These are phyloP conservation scores for Ustilago tritici DNA, from an alignment of 1,284 basidiomycete species.

Conservation along the genomic window DNA sequence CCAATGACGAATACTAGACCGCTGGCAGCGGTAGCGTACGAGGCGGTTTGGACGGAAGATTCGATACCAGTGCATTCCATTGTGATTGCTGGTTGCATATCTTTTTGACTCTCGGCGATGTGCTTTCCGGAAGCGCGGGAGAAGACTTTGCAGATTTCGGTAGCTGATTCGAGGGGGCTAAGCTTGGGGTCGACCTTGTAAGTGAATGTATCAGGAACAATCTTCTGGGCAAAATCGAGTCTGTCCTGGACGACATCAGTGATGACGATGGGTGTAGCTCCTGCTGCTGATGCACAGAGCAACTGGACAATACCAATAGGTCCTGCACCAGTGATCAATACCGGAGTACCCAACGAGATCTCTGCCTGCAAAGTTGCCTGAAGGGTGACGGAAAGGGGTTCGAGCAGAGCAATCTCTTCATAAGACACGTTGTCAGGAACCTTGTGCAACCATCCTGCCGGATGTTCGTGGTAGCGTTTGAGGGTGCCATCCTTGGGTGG, in stretches of 20 bases:
- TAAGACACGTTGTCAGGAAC: constrained; percentile 70
- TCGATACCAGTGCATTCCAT: constrained; percentile 90
- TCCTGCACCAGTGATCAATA: constrained; percentile 65
- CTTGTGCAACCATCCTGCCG: constrained; percentile 74
- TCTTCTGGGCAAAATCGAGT: constrained; percentile 73
- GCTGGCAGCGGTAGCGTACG: constrained; percentile 71
- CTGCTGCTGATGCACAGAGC: constrained; percentile 73
- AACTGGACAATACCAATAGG: constrained; percentile 74
- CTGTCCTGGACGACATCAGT: constrained; percentile 73
- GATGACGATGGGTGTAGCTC: constrained; percentile 73
- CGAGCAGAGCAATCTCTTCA: constrained; percentile 74
- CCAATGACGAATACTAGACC: constrained; percentile 74
- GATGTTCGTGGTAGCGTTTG: constrained; percentile 72
- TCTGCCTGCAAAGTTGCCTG: constrained; percentile 73
- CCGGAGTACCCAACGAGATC: constrained; percentile 70
- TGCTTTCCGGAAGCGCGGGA: constrained; percentile 50
- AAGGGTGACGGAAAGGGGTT: constrained; percentile 73
- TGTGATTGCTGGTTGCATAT: constrained; percentile 53
- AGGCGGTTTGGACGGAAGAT: constrained; percentile 82
- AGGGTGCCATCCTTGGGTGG: constrained; percentile 67
- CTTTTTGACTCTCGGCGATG: constrained; percentile 31
- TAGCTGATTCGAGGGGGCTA: constrained; percentile 42
- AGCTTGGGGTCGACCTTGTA: constrained; percentile 49
- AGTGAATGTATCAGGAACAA: constrained; percentile 72
- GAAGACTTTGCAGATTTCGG: constrained; percentile 59